phyloP scores from a whole-genome alignment of 106 monocot species.

The Alisma plantagoaquatica region DNA sequence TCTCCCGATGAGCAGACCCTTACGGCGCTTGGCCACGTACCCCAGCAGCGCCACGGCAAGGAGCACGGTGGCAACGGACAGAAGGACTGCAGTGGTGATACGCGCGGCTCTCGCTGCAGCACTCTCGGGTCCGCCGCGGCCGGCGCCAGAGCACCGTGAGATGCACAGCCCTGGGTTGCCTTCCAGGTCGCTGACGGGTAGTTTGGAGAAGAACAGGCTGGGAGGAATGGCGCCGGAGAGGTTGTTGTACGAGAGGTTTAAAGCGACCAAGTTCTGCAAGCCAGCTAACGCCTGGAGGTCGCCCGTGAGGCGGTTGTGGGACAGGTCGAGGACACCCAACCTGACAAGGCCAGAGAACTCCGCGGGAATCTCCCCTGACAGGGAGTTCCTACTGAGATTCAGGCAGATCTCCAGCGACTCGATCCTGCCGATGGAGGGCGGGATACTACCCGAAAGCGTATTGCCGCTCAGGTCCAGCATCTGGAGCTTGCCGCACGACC shows the following conservation, averaged over 20 bases:
- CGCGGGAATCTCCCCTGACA: constrained; percentile 53
- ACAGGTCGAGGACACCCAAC: constrained; percentile 66
- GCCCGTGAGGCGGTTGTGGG: constrained; percentile 71
- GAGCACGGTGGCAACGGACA: constrained; percentile 30
- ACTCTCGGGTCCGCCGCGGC: background rate
- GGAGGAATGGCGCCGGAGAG: constrained; percentile 58
- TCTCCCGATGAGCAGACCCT: too few relatives aligned
- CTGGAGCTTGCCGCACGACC: constrained; percentile 51
- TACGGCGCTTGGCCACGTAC: constrained; percentile 9
- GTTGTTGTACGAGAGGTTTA: constrained; percentile 76
- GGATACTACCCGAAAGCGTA: constrained; percentile 40
- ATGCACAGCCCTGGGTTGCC: constrained; percentile 38
- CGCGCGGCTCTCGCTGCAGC: constrained; percentile 19
- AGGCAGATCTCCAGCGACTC: constrained; percentile 59
- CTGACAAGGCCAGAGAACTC: constrained; percentile 49
- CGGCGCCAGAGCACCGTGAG: constrained; percentile 9
- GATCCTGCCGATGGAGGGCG: constrained; percentile 46
- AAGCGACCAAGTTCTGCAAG: constrained; percentile 72
- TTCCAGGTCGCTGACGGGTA: constrained; percentile 51
- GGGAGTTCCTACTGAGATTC: constrained; percentile 59
- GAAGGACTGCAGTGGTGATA: constrained; percentile 40
- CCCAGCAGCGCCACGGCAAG: constrained; percentile 16
- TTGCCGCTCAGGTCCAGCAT: constrained; percentile 64
- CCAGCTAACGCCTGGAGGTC: constrained; percentile 34
- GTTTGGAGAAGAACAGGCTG: constrained; percentile 62